A percentile compares a stretch with the other conserved stretches of the same genome.
phyloP scores from a whole-genome alignment of 1,139 yeast species.

The Casaregolazyma lundiana region DNA sequence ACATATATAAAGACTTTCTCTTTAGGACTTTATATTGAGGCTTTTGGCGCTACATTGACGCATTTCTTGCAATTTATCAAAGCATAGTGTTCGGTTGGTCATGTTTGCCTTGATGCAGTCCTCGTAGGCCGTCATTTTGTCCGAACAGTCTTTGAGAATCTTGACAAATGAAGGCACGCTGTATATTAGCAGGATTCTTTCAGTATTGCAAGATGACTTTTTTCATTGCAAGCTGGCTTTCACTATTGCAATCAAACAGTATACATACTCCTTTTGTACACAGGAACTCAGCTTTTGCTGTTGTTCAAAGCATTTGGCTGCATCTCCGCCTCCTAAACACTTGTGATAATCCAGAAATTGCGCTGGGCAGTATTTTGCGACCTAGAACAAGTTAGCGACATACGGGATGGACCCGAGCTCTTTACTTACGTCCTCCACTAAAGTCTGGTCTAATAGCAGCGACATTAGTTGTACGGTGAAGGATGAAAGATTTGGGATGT shows the following conservation, averaged over 20 bases:
- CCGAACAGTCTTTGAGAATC: conserved; percentile 55
- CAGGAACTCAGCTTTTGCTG: conserved; percentile 53
- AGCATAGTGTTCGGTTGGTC: conserved; percentile 40
- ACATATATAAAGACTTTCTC: neutral
- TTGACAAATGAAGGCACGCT: conserved; percentile 59
- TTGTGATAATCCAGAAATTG: conserved; percentile 61
- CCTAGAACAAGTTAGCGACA: conserved; percentile 27
- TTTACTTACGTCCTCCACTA: conserved; percentile 46
- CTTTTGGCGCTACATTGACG: conserved; percentile 36
- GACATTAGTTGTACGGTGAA: conserved; percentile 31
- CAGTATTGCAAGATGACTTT: too few relatives aligned
- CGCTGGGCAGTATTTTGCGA: conserved; percentile 63
- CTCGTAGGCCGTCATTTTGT: conserved; percentile 55
- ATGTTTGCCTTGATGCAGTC: conserved; percentile 46
- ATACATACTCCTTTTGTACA: conserved; percentile 41
- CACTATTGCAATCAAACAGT: neutral
- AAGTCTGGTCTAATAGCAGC: conserved; percentile 47
- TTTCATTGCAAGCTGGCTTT: too few relatives aligned
- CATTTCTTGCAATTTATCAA: conserved; percentile 35
- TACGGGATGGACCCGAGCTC: neutral
- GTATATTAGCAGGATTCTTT: neutral
- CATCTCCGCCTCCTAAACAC: conserved; percentile 52
- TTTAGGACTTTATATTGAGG: conserved; percentile 18
- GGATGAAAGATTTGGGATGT: neutral
- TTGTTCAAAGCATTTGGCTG: conserved; percentile 45